These are phyloP conservation scores for Santalum album DNA, from an alignment of 164 flowering plant genomes.

Conservation along the genomic window DNA sequence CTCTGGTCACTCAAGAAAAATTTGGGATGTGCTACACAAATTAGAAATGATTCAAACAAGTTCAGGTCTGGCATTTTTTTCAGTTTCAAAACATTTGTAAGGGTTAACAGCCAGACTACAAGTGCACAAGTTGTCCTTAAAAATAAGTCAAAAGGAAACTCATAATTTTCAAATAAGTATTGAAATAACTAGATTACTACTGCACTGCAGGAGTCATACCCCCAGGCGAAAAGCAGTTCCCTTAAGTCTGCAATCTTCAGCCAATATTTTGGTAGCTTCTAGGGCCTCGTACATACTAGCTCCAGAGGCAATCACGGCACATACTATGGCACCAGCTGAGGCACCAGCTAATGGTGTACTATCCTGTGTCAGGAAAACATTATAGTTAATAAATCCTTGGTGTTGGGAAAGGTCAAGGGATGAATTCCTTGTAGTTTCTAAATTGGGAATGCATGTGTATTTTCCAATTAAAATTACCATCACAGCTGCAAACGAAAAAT, in stretches of 20 bases:
- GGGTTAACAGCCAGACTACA: no score
- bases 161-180: no score
- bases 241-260: constrained; percentile 70
- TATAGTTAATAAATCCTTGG: background rate
- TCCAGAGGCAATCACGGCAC: constrained; percentile 93
- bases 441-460: background rate
- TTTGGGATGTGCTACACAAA: no score
- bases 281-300: constrained; percentile 77
- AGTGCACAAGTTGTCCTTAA: no score
- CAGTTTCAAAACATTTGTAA: no score
- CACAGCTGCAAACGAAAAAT: no score
- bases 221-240: constrained; percentile 98
- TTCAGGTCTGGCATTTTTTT: no score
- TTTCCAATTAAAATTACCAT: no score
- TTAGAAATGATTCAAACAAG: no score
- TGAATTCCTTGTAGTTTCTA: background rate
- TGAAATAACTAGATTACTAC: no score
- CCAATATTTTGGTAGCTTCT: constrained; percentile 64
- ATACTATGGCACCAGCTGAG: constrained; percentile 95
- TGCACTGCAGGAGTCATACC: constrained; percentile 33
- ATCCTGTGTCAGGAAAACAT: constrained; percentile 42
- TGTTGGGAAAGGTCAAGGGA: background rate
- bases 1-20: no score
- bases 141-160: no score
- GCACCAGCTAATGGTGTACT: constrained; percentile 95